Evolutionary conservation across 441 rosid genomes (phyloP).

Genomic region (Kokia cookei): DNA sequence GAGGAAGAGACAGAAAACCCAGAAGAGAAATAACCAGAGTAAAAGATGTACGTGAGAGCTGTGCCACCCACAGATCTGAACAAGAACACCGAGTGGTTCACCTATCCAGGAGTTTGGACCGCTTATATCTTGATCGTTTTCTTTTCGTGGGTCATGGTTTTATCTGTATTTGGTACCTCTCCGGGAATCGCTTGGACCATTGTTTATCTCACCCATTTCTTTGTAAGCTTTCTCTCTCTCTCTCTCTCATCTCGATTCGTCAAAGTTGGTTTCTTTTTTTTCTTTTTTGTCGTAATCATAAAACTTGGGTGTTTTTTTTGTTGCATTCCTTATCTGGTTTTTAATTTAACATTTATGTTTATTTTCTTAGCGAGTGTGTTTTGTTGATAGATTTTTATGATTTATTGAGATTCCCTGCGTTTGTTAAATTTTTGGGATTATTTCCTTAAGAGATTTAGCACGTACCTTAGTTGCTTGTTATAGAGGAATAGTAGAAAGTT

Average conservation of each 20-base stretch:
- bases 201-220: slow-evolving; percentile 74
- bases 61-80: slow-evolving; percentile 83
- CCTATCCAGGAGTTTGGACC: slow-evolving; percentile 93
- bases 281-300: too few relatives aligned
- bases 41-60: slow-evolving; percentile 74
- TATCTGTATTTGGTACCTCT: slow-evolving; percentile 72
- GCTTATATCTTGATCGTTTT: slow-evolving; percentile 65
- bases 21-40: neutral
- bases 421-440: neutral
- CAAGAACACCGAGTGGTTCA: slow-evolving; percentile 97
- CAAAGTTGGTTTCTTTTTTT: neutral
- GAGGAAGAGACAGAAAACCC: neutral
- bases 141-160: slow-evolving; percentile 70
- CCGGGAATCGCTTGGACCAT: slow-evolving; percentile 94
- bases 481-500: neutral
- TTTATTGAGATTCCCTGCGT: neutral
- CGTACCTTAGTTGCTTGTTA: neutral
- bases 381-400: neutral
- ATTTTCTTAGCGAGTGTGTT: neutral
- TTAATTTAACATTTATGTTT: neutral
- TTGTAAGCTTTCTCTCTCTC: slow-evolving; percentile 15
- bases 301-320: neutral
- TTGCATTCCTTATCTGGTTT: neutral
- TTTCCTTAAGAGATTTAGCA: neutral
- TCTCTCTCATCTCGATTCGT: neutral